phyloP scores from a whole-genome alignment of 495 filamentous ascomycete genomes.

The Penicillium argentinense region DNA sequence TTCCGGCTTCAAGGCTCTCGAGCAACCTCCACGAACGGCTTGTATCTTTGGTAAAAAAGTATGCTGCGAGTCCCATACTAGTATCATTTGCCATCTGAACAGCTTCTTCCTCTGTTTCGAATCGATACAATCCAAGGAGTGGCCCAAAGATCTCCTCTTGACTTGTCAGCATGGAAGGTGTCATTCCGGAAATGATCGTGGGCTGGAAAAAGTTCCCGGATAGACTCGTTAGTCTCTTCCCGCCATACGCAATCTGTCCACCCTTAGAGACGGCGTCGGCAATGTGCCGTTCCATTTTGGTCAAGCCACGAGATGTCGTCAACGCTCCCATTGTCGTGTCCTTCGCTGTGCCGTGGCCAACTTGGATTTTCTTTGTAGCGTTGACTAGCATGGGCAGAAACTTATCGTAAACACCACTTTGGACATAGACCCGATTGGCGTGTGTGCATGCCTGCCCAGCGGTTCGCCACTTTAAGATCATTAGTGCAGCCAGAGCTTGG shows the following conservation, averaged over 20 bases:
- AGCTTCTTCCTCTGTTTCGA: constrained; percentile 31
- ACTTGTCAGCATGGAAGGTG: constrained; percentile 29
- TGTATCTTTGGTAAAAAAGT: constrained; percentile 25
- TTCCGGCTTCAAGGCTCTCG: constrained; percentile 28
- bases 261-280: constrained; percentile 17
- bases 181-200: constrained; percentile 68
- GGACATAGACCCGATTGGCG: constrained; percentile 62
- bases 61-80: constrained; percentile 26
- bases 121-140: constrained; percentile 18
- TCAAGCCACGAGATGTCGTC: constrained; percentile 16
- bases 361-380: background rate
- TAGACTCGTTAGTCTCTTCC: background rate
- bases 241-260: constrained; percentile 11
- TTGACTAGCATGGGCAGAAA: background rate
- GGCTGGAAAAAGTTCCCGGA: constrained; percentile 57
- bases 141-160: constrained; percentile 32
- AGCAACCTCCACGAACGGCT: constrained; percentile 19
- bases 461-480: constrained; percentile 52
- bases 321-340: constrained; percentile 4
- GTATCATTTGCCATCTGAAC: constrained; percentile 23
- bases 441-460: constrained; percentile 62
- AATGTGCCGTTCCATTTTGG: constrained; percentile 16
- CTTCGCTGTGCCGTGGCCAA: constrained; percentile 6
- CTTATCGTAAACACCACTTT: constrained; percentile 23
- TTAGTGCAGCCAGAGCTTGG: constrained; percentile 47